Evolutionary conservation across 78 protist genomes (phyloP), one percentile per base, ranked within the genome.

Genomic region (Dictyostelium firmibasis): DNA sequence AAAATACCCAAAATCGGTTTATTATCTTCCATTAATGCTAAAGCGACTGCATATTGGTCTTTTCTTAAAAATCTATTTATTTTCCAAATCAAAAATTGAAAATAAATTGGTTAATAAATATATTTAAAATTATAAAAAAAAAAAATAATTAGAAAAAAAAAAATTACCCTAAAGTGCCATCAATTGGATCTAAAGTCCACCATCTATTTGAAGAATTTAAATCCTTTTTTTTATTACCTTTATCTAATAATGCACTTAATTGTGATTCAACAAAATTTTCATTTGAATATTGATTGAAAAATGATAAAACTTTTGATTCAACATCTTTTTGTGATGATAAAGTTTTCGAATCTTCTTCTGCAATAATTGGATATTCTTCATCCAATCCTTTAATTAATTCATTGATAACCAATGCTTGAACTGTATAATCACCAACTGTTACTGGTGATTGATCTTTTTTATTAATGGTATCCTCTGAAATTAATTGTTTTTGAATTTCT

Each of bases 141-240:
- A 47, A 11, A 47, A 47, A 57, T 57, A 57, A 62, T 8, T n/a
- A 62, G 1, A n/a, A n/a, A 11, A 8, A 6, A 1, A 25, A 25
- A n/a, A 3, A 64, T 70, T 31, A 70, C 23, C 96, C 96, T 0
- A 72, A 31, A 11, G 96, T 93, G n/a, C 96, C 96, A 84, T 93
- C 96, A 18, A 93, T 86, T 23, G 96, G 96, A 70, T 93, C 96
- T 25, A 93, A 53, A 31, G 89, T 81, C 96, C 96, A 93, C 94
- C 88, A 77, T 70, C 96, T 74, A 41, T 83, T 83, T 25, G 85
- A 62, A 23, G 76, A 33, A n/a, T 13, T 50, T 4, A 23, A 35
- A 25, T 6, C 2, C 72, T 36, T 38, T 62, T 75, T 69, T n/a
- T 27, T 47, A 4, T 25, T 81, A 5, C 92, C 92, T 57, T 60